Base-by-base conservation (phyloP, 1,284 basidiomycete species). In the Puccinia polysora region DNA sequence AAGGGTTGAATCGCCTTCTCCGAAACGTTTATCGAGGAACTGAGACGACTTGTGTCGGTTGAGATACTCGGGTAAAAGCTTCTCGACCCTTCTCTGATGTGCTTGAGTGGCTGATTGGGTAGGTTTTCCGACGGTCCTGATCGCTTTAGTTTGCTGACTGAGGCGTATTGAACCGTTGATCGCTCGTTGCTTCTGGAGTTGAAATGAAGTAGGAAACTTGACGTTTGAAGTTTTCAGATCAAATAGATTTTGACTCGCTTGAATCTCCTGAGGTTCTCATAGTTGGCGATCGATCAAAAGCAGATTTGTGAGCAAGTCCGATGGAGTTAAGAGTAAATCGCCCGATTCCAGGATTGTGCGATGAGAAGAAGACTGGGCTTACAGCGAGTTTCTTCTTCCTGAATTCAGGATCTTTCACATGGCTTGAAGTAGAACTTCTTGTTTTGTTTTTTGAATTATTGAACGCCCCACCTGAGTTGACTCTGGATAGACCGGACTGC, bases 1-100 rank as follows among this genome's bases (percentile, higher is more conserved):
- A 84, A 98, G 87, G 10, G 86, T 85, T 1, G 93, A 87, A 77
- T 98, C 88, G 77, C 90, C 88, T 84, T 98, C 96, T 81, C 96
- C 96, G 77, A 98, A 97, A 47, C 96, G 88, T 69, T 91, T 86
- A 81, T 99, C 96, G 67, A 95, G 82, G 75, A 99, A 89, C 4
- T 91, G 90, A 10, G 94, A 93, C 14, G 88, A 86, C 75, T 88
- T 88, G 75, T 88, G 85, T 65, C 91, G 86, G 36, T 87, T 87
- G 65, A 83, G 79, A 76, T 83, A 82, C 81, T 97, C 93, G 67
- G 93, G 93, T 53, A 97, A 82, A 23, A 98, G 82, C 0, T 88
- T 90, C 82, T 89, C 69, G 25, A 53, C 59, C n/a, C 69, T 58
- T 76, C 38, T 77, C 73, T 34, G 79, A 52, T 71, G 74, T 6